These are phyloP conservation scores for Hypsizygus ulmarius DNA, from an alignment of 1,284 basidiomycete species.

Conservation along the genomic window DNA sequence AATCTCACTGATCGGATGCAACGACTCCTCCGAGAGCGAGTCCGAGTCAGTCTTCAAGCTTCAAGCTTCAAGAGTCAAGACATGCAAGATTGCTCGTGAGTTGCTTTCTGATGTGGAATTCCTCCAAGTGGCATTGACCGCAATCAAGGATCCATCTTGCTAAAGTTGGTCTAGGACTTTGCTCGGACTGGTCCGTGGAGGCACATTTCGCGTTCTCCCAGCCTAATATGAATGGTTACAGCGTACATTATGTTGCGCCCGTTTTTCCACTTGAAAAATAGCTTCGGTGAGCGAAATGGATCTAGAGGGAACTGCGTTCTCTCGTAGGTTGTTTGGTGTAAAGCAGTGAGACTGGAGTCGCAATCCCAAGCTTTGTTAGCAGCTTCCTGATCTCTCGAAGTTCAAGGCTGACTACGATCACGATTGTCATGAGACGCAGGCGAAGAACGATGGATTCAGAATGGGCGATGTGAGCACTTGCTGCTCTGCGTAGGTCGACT, in stretches of 20 bases:
- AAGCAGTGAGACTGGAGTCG: constrained; percentile 59
- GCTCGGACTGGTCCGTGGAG: constrained; percentile 64
- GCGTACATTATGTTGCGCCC: constrained; percentile 77
- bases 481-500: too few species aligned
- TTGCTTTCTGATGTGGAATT: constrained; percentile 1
- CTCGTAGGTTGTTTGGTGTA: constrained; percentile 58
- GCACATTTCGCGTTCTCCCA: constrained; percentile 40
- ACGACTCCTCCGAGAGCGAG: constrained; percentile 64
- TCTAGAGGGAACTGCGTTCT: constrained; percentile 56
- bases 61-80: too few species aligned
- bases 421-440: constrained; percentile 78
- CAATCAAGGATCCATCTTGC: constrained; percentile 71
- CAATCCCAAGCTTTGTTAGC: constrained; percentile 60
- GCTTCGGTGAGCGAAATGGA: constrained; percentile 60
- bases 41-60: too few species aligned
- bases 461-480: constrained; percentile 35
- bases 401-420: neutral
- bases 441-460: constrained; percentile 58
- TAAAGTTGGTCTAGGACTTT: too few species aligned
- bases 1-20: too few species aligned
- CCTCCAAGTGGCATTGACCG: constrained; percentile 24
- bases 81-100: constrained; percentile 52
- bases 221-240: constrained; percentile 30
- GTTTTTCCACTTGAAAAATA: constrained; percentile 55
- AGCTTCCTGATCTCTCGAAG: neutral